Evolutionary conservation across 352 stramenopile genomes (phyloP).

Genomic region (Pythium volutum): DNA sequence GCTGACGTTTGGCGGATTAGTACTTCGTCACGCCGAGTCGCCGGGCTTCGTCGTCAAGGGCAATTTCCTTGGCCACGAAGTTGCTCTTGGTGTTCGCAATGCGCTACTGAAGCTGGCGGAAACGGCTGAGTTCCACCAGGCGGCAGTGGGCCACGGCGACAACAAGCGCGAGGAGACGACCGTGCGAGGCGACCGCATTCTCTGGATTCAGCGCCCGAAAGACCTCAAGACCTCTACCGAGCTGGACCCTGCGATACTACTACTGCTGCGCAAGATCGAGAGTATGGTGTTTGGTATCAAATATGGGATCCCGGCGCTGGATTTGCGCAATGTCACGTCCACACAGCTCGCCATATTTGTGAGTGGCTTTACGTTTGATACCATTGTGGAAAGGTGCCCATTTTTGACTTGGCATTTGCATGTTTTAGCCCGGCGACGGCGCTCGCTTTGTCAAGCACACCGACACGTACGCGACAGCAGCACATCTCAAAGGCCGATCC

Average conservation of each 20-base stretch:
- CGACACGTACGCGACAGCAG: constrained; percentile 50
- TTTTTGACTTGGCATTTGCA: neutral
- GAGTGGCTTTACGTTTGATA: constrained; percentile 3
- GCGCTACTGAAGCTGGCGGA: constrained; percentile 33
- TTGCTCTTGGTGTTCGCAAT: constrained; percentile 36
- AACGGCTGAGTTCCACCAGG: constrained; percentile 38
- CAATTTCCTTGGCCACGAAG: constrained; percentile 37
- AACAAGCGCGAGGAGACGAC: constrained; percentile 37
- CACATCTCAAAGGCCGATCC: constrained; percentile 22
- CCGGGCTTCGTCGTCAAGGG: constrained; percentile 58
- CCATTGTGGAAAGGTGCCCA: neutral
- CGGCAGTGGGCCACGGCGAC: constrained; percentile 42
- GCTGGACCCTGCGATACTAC: constrained; percentile 34
- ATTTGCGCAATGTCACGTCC: constrained; percentile 65
- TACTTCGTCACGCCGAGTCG: constrained; percentile 40
- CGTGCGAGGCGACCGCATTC: constrained; percentile 63
- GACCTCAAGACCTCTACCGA: constrained; percentile 30
- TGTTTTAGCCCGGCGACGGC: constrained; percentile 51
- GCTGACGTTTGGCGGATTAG: constrained; percentile 19
- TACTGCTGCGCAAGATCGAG: constrained; percentile 50
- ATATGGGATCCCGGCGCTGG: constrained; percentile 42
- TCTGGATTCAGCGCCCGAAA: constrained; percentile 51
- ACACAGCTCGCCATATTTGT: constrained; percentile 79
- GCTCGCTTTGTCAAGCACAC: constrained; percentile 69
- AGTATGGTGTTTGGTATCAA: constrained; percentile 52